Evolutionary conservation across 495 filamentous ascomycete genomes (phyloP), one percentile per base, ranked within the genome.

Genomic region (Penicillium atrosanguineum): DNA sequence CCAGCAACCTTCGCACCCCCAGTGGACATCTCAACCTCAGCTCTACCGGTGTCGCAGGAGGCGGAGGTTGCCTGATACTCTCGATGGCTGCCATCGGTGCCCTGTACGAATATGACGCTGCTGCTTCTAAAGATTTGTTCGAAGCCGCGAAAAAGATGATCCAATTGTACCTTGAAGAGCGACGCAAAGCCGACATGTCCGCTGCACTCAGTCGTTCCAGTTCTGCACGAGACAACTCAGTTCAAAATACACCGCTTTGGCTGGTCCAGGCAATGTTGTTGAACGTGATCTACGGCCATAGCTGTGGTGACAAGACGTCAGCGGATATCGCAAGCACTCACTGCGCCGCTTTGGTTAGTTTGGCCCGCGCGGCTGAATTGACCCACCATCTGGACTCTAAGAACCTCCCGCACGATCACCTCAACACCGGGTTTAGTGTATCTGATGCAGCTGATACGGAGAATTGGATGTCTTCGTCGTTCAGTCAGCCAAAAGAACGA

Each of bases 221-320:
- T 59, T 69, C 81, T 20, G 68, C 78, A 19, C 78, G 81, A 50
- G 88, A 93, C 52, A 82, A 81, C 58, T 79, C 85, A 2, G 77
- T 86, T 40, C 87, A 94, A 58, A 83, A 84, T 36, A 96, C 91
- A 12, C 94, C 94, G 2, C 78, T 97, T 45, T 97, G 94, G 94
- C 79, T 98, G 25, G 90, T 98, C n/a, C 94, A 98, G 64, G 92
- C 94, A 1, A 97, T 98, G 94, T 79, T 98, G 26, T 79, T 98
- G 38, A 97, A 96, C 70, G 89, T 97, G 31, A 87, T 97, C 11
- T 98, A 96, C 60, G 95, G 95, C 9, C 90, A 97, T 60, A 91
- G 95, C 57, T 96, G 90, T 66, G 95, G 89, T 23, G 93, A 98
- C 64, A 94, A 93, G 71, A 83, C 79, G 31, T 87, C 90, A 14